Evolutionary conservation across 306 rosid genomes (phyloP).

Genomic region (Bauhinia variegata): DNA sequence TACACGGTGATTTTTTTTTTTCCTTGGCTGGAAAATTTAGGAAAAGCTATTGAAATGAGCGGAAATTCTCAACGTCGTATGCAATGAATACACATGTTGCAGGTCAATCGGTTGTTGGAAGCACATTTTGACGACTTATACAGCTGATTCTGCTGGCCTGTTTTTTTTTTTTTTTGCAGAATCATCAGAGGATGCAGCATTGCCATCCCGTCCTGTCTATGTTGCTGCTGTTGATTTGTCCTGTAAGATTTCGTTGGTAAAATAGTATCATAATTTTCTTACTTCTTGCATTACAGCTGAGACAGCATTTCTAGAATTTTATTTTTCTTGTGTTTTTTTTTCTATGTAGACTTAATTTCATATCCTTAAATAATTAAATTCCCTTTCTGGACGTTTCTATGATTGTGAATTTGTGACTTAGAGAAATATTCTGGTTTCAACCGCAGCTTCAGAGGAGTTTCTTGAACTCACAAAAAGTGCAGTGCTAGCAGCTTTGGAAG

Average conservation of each 20-base stretch:
- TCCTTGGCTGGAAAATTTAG: conserved; percentile 25
- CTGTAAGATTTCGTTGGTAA: conserved; percentile 55
- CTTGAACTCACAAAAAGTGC: conserved; percentile 93
- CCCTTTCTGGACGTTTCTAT: not conserved
- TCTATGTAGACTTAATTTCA: conserved; percentile 8
- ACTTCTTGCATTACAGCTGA: not conserved
- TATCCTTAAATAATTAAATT: conserved; percentile 22
- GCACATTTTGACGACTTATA: not conserved
- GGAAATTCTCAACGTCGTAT: not conserved
- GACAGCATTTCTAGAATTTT: not conserved
- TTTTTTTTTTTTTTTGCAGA: conserved; percentile 44
- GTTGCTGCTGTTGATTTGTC: conserved; percentile 98
- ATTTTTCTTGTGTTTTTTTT: not conserved
- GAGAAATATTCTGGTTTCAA: conserved; percentile 29
- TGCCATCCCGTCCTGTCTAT: conserved; percentile 83
- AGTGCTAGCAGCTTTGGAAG: conserved; percentile 94
- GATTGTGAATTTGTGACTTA: conserved; percentile 21
- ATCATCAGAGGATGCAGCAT: conserved; percentile 52
- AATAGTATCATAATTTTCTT: not conserved
- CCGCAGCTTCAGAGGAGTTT: conserved; percentile 97
- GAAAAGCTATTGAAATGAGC: not conserved
- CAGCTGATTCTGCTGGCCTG: not conserved
- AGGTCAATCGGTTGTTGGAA: not conserved
- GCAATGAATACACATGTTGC: not conserved
- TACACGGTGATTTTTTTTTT: not conserved